Percentiles rank a stretch among this genome's conserved stretches.
Conservation (phyloP, 176 grass and related monocot genomes). For the Aegilops speltoides region DNA sequence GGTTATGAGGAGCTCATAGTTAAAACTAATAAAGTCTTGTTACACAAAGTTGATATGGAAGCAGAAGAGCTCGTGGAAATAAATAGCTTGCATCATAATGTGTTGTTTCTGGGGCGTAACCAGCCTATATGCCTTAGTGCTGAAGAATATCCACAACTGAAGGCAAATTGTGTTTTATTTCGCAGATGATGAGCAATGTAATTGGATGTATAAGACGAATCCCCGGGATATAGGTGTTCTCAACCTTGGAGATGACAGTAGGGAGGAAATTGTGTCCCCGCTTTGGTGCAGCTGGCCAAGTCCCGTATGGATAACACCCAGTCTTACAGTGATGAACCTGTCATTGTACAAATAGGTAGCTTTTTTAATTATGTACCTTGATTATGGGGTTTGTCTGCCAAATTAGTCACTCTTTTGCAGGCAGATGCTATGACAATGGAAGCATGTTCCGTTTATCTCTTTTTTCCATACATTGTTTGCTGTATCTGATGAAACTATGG, state of each 20-base stretch:
- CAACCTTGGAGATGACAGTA: too few relatives aligned
- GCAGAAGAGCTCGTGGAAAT: not conserved
- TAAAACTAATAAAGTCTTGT: not conserved
- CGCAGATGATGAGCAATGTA: not conserved
- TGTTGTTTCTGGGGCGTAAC: not conserved
- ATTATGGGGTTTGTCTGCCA: not conserved
- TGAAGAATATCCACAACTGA: not conserved
- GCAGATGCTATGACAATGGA: not conserved
- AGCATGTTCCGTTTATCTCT: not conserved
- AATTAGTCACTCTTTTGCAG: not conserved
- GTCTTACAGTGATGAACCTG: too few relatives aligned
- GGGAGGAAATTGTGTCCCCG: too few relatives aligned
- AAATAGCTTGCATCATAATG: not conserved
- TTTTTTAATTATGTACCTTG: not conserved
- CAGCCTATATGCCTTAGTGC: not conserved
- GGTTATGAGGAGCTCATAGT: not conserved
- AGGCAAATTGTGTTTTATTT: not conserved
- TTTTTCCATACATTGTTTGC: not conserved
- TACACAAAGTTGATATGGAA: not conserved
- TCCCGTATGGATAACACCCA: too few relatives aligned
- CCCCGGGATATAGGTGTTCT: too few relatives aligned
- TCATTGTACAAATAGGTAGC: too few relatives aligned
- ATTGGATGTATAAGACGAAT: not conserved
- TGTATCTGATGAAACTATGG: not conserved
- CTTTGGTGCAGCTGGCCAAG: too few relatives aligned